Conservation (phyloP, 2,329 filamentous ascomycete genomes). For the Clathrospora elynae region DNA sequence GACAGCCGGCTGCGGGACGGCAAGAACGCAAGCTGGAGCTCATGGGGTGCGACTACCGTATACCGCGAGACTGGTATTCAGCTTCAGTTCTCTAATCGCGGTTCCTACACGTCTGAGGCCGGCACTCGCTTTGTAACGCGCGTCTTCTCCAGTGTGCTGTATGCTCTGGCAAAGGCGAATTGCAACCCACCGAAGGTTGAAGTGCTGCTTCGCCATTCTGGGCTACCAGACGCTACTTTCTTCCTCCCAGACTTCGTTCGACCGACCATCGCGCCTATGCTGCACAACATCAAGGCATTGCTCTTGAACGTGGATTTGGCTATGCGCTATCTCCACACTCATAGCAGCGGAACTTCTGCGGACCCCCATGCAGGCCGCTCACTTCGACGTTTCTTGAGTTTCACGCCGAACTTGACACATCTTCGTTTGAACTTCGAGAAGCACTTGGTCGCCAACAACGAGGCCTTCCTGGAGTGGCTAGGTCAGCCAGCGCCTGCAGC, state of each 20-base stretch:
- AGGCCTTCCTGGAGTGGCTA: constrained; percentile 48
- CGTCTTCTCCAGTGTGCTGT: constrained; percentile 26
- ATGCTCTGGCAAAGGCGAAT: constrained; percentile 37
- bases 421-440: constrained; percentile 59
- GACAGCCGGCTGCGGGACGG: constrained; percentile 57
- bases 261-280: constrained; percentile 47
- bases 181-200: constrained; percentile 54
- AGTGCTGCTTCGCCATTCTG: constrained; percentile 49
- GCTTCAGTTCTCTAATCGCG: constrained; percentile 17
- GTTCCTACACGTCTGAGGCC: constrained; percentile 7
- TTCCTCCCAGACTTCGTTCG: constrained; percentile 52
- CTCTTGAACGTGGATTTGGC: constrained; percentile 46
- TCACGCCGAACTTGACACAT: constrained; percentile 54
- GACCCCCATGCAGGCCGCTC: constrained; percentile 21
- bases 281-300: constrained; percentile 56
- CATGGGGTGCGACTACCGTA: constrained; percentile 59
- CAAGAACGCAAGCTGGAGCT: constrained; percentile 54
- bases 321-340: constrained; percentile 14
- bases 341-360: constrained; percentile 14
- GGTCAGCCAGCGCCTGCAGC: constrained; percentile 17
- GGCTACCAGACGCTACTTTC: constrained; percentile 54
- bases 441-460: constrained; percentile 18
- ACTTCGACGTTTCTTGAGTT: constrained; percentile 49
- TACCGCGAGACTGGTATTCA: constrained; percentile 42
- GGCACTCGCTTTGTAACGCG: constrained; percentile 18